phyloP scores from a whole-genome alignment of 306 rosid genomes.

The Myrica gale region DNA sequence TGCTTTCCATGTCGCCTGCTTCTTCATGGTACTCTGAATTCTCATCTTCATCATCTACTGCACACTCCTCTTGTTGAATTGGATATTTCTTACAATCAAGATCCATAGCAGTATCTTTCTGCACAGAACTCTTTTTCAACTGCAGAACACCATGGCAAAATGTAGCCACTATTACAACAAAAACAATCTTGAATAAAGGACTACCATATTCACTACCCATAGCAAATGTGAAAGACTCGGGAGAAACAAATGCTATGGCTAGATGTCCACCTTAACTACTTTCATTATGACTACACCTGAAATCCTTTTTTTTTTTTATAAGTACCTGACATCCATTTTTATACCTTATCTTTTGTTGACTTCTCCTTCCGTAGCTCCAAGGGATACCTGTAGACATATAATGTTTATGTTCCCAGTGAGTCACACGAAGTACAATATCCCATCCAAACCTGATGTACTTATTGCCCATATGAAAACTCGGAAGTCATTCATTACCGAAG shows the following conservation, averaged over 20 bases:
- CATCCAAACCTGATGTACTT: background rate
- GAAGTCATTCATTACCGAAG: background rate
- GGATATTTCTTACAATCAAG: constrained; percentile 40
- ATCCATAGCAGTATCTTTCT: constrained; percentile 34
- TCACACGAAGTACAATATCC: constrained; percentile 18
- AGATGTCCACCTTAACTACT: constrained; percentile 8
- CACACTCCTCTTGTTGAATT: constrained; percentile 38
- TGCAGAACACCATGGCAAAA: constrained; percentile 38
- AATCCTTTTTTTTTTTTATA: background rate
- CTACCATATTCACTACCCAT: constrained; percentile 7
- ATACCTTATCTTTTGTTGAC: constrained; percentile 79
- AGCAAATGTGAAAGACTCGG: background rate
- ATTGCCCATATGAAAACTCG: background rate
- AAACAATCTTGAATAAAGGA: constrained; percentile 17
- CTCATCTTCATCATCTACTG: constrained; percentile 48
- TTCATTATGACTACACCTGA: background rate
- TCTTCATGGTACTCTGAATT: constrained; percentile 47
- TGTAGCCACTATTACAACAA: constrained; percentile 25
- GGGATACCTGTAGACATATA: constrained; percentile 70
- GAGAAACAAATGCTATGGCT: background rate
- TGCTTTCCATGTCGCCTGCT: constrained; percentile 38
- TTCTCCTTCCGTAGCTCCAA: constrained; percentile 93
- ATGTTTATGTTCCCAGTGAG: constrained; percentile 26
- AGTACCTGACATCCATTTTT: background rate
- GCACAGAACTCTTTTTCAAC: constrained; percentile 57